Evolutionary conservation across 1,139 yeast genomes (phyloP).

Genomic region (Zygoascus meyerae): DNA sequence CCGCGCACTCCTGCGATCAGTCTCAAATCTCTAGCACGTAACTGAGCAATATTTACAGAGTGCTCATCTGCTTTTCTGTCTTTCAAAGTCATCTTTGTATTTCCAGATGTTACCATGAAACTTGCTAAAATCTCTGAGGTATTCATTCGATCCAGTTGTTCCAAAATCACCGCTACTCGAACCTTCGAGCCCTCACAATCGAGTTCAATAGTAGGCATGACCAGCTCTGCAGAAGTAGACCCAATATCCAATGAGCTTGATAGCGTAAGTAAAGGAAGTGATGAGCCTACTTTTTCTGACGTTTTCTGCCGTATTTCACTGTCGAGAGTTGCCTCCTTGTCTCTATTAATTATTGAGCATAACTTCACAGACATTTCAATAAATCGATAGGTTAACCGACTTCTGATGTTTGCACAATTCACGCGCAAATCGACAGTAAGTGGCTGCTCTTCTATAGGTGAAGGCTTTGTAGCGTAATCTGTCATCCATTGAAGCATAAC

Average conservation of each 20-base stretch:
- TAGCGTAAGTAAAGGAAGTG: background rate
- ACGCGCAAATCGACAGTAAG: conserved; percentile 21
- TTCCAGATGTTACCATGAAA: background rate
- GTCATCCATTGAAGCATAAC: conserved; percentile 21
- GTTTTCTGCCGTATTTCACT: background rate
- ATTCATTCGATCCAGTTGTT: conserved; percentile 15
- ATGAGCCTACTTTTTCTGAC: background rate
- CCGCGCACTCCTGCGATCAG: conserved; percentile 1
- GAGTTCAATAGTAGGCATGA: background rate
- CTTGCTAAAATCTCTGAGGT: background rate
- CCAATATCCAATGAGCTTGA: background rate
- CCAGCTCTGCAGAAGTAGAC: background rate
- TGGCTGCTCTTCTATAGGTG: conserved; percentile 5
- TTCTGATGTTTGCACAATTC: conserved; percentile 21
- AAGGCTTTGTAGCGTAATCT: background rate
- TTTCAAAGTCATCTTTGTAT: background rate
- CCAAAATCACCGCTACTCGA: conserved; percentile 13
- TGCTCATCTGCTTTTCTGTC: background rate
- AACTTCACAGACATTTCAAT: conserved; percentile 17
- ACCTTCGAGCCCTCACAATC: conserved; percentile 13
- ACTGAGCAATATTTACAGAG: background rate
- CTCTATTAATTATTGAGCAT: background rate
- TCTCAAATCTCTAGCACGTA: background rate
- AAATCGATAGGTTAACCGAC: conserved; percentile 20
- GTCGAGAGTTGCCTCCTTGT: background rate